Evolutionary conservation across 2,329 filamentous ascomycete species (phyloP).

Genomic region (Colletotrichum theobromicola): DNA sequence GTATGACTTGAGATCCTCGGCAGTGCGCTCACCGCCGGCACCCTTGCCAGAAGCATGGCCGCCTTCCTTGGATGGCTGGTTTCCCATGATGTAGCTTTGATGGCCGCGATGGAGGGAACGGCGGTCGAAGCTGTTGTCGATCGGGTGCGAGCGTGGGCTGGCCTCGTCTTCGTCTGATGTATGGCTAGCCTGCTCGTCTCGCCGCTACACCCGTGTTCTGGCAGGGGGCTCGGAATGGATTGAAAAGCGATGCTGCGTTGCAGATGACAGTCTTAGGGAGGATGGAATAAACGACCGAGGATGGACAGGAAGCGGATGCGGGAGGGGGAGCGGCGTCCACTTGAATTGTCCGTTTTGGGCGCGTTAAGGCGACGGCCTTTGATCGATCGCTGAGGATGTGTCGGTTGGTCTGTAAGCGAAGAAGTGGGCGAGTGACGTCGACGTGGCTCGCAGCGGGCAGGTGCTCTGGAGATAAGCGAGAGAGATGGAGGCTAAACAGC

Average conservation of each 20-base stretch:
- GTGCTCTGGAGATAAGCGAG: neutral
- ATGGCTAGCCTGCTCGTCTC: slow-evolving; percentile 25
- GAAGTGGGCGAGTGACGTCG: slow-evolving; percentile 16
- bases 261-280: slow-evolving; percentile 46
- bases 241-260: neutral
- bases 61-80: slow-evolving; percentile 71
- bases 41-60: slow-evolving; percentile 56
- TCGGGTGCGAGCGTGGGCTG: slow-evolving; percentile 8
- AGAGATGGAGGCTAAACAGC: neutral
- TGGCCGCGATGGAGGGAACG: neutral
- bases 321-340: slow-evolving; percentile 49
- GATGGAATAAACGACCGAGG: slow-evolving; percentile 57
- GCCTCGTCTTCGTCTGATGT: slow-evolving; percentile 26
- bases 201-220: slow-evolving; percentile 19
- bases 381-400: slow-evolving; percentile 17
- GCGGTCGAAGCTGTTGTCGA: slow-evolving; percentile 10
- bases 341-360: slow-evolving; percentile 56
- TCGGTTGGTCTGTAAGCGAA: slow-evolving; percentile 26
- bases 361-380: slow-evolving; percentile 35
- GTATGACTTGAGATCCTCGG: slow-evolving; percentile 77
- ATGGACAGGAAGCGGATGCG: slow-evolving; percentile 51
- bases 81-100: slow-evolving; percentile 65
- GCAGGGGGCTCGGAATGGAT: neutral
- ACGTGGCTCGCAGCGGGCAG: slow-evolving; percentile 15
- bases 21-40: slow-evolving; percentile 40